A percentile compares a stretch with the other conserved stretches of the same genome.
These are phyloP conservation scores for Penicillium paxilli DNA, from an alignment of 495 filamentous ascomycete species.

Conservation along the genomic window DNA sequence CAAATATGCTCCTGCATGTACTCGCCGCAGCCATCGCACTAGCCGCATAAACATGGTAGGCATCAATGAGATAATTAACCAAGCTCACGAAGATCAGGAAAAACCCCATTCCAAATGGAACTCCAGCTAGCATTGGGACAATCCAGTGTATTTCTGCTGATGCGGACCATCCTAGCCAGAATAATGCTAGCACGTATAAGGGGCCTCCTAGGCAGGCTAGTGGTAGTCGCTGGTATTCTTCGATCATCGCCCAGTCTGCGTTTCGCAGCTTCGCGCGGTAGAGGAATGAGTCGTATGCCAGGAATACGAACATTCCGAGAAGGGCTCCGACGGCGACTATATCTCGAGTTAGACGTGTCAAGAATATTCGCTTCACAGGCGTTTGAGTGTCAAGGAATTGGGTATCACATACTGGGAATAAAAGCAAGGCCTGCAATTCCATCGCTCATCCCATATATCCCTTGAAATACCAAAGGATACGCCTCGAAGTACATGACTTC, in stretches of 20 bases:
- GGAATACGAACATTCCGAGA: background rate
- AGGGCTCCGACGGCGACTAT: background rate
- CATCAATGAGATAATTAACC: conserved; percentile 72
- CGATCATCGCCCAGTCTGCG: conserved; percentile 19
- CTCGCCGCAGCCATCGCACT: conserved; percentile 63
- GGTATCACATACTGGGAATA: conserved; percentile 30
- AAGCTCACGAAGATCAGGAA: conserved; percentile 56
- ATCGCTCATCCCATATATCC: conserved; percentile 46
- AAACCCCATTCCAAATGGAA: conserved; percentile 67
- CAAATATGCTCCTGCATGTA: conserved; percentile 55
- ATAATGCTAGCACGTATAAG: conserved; percentile 59
- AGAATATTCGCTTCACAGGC: too few relatives aligned
- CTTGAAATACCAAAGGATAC: conserved; percentile 59
- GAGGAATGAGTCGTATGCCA: background rate
- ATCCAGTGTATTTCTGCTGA: conserved; percentile 53
- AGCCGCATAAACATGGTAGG: conserved; percentile 69
- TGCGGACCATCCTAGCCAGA: conserved; percentile 70
- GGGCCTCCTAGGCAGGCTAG: conserved; percentile 64
- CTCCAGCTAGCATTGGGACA: conserved; percentile 61
- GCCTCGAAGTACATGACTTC: conserved; percentile 54
- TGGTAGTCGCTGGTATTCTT: conserved; percentile 64
- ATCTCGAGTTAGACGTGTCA: too few relatives aligned
- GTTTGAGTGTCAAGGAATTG: too few relatives aligned
- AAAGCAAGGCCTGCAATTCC: conserved; percentile 33
- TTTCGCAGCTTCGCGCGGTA: background rate